phyloP scores from a whole-genome alignment of 768 basidiomycete genomes.

The Saitozyma podzolica region DNA sequence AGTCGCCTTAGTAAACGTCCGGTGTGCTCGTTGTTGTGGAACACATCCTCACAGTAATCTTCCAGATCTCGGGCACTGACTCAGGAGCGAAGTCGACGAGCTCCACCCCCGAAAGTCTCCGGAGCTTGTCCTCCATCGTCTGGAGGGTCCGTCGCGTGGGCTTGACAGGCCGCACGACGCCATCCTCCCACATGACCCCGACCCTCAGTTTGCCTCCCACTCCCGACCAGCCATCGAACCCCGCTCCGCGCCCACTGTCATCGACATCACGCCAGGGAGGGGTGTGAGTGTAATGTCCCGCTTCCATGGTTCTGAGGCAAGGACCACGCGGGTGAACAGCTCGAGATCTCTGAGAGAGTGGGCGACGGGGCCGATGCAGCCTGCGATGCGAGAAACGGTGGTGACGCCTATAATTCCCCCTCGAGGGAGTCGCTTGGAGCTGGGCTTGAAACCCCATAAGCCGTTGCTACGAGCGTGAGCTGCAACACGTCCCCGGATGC shows the following conservation, averaged over 20 bases:
- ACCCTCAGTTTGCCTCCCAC: constrained; percentile 37
- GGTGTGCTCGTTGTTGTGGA: too few species aligned
- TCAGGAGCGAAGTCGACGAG: constrained; percentile 9
- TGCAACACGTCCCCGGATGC: not conserved
- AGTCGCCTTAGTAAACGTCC: too few species aligned
- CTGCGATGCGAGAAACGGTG: constrained; percentile 15
- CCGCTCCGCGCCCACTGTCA: constrained; percentile 46
- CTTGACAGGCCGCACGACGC: constrained; percentile 29
- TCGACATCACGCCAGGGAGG: constrained; percentile 27
- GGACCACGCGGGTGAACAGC: constrained; percentile 16
- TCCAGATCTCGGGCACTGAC: constrained; percentile 10
- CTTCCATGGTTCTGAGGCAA: constrained; percentile 23
- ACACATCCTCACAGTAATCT: constrained; percentile 8
- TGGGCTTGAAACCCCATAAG: constrained; percentile 34
- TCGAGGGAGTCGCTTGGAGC: constrained; percentile 20
- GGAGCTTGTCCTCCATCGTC: constrained; percentile 20
- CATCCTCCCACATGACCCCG: constrained; percentile 40
- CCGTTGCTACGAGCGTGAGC: constrained; percentile 7
- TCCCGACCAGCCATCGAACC: not conserved
- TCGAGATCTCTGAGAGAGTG: constrained; percentile 23
- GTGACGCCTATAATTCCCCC: constrained; percentile 13
- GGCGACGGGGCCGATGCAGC: constrained; percentile 24
- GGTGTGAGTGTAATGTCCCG: constrained; percentile 7
- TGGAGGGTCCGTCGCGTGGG: constrained; percentile 54
- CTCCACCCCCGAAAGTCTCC: constrained; percentile 38